A percentile compares a stretch with the other conserved stretches of the same genome.
These are phyloP conservation scores for Exophiala xenobiotica DNA, from an alignment of 2,329 filamentous ascomycete genomes.

Conservation along the genomic window DNA sequence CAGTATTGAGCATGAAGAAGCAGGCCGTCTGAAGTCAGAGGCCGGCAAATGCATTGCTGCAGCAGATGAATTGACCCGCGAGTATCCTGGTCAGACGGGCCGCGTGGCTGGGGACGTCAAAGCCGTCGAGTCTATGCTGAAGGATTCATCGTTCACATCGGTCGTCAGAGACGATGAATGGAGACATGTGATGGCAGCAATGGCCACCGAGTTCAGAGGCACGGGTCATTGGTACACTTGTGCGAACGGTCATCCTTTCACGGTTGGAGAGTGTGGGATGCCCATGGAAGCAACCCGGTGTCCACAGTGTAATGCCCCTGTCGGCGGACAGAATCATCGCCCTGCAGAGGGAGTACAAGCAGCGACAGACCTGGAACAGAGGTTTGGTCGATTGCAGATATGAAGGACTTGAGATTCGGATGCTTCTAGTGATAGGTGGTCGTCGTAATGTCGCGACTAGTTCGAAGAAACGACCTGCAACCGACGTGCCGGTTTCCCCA, in stretches of 20 bases:
- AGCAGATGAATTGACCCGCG: background rate
- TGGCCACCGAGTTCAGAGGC: conserved; percentile 51
- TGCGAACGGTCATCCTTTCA: conserved; percentile 53
- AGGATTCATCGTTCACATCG: conserved; percentile 49
- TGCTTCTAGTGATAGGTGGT: too few relatives aligned
- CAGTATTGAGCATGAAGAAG: background rate
- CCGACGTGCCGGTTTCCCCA: too few relatives aligned
- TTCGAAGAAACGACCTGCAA: too few relatives aligned
- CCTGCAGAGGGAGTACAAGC: background rate
- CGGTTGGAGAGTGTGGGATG: background rate
- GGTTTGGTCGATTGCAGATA: too few relatives aligned
- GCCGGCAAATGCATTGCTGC: background rate
- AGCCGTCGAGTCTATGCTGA: conserved; percentile 48
- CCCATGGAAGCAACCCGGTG: background rate
- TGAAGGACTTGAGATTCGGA: too few relatives aligned
- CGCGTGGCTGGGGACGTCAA: conserved; percentile 49
- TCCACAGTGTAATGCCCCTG: conserved; percentile 29
- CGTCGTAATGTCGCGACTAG: too few relatives aligned
- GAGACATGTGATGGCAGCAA: conserved; percentile 51
- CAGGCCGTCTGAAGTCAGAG: background rate
- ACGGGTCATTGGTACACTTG: conserved; percentile 65
- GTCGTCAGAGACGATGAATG: conserved; percentile 54
- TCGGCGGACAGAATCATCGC: conserved; percentile 30
- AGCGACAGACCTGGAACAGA: too few relatives aligned
- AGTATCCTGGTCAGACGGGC: conserved; percentile 4